A percentile compares a stretch with the other conserved stretches of the same genome.
These are phyloP conservation scores for Dactylella cylindrospora DNA, from an alignment of 2,329 filamentous ascomycete species.

Conservation along the genomic window DNA sequence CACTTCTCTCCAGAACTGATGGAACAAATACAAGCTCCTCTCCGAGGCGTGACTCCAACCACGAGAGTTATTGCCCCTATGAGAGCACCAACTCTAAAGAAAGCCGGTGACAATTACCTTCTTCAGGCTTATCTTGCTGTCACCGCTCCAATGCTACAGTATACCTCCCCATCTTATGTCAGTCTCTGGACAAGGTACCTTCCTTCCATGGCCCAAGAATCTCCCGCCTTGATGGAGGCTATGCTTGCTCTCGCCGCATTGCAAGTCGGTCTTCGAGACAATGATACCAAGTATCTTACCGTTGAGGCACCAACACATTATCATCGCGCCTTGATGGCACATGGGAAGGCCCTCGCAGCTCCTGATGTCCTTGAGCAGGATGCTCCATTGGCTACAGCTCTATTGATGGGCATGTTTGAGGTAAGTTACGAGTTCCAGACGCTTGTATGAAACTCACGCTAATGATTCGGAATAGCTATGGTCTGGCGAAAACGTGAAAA, in stretches of 20 bases:
- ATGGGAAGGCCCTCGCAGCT: slow-evolving; percentile 44
- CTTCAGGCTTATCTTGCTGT: slow-evolving; percentile 47
- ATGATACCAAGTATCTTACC: slow-evolving; percentile 43
- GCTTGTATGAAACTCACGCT: slow-evolving; percentile 1
- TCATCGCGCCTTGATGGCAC: slow-evolving; percentile 45
- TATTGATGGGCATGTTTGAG: slow-evolving; percentile 47
- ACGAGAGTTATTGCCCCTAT: slow-evolving; percentile 46
- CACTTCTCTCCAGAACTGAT: slow-evolving; percentile 45
- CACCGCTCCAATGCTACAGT: slow-evolving; percentile 46
- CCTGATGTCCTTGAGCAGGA: slow-evolving; percentile 43
- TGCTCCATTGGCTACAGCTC: slow-evolving; percentile 46
- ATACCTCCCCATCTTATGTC: slow-evolving; percentile 48
- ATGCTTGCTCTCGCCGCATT: slow-evolving; percentile 47
- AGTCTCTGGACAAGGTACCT: slow-evolving; percentile 48
- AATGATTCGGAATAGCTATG: slow-evolving; percentile 39
- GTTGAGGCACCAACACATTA: slow-evolving; percentile 48
- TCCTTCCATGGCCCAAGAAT: slow-evolving; percentile 48
- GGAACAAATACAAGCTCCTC: slow-evolving; percentile 44
- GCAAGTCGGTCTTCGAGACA: slow-evolving; percentile 46
- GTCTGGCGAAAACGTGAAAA: slow-evolving; percentile 49
- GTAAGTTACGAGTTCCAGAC: slow-evolving; percentile 10
- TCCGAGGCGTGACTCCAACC: slow-evolving; percentile 41
- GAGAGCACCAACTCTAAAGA: slow-evolving; percentile 42
- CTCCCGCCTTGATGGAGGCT: slow-evolving; percentile 47
- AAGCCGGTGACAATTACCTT: slow-evolving; percentile 46